These are phyloP conservation scores for Parascedosporium putredinis DNA, from an alignment of 2,329 filamentous ascomycete genomes.

Conservation along the genomic window DNA sequence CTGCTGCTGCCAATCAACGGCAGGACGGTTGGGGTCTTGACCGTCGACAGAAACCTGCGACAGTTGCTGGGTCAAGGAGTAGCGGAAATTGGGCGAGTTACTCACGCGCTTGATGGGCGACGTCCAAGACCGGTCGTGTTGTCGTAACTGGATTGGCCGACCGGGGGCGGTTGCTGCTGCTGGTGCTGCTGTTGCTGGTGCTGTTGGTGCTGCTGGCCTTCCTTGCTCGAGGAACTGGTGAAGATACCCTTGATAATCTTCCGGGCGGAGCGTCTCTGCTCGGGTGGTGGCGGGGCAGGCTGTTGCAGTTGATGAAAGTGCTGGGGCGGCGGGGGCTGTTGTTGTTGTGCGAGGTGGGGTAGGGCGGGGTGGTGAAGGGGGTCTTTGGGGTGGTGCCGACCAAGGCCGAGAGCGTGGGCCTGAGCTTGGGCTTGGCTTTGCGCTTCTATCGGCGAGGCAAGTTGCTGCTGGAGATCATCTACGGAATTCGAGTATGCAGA, in stretches of 20 bases:
- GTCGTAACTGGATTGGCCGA: constrained; percentile 27
- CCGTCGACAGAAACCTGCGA: constrained; percentile 14
- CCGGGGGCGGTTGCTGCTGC: constrained; percentile 20
- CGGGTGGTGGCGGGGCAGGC: constrained; percentile 22
- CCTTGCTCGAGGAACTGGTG: constrained; percentile 24
- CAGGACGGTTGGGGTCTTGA: constrained; percentile 12
- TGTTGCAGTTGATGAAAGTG: constrained; percentile 18
- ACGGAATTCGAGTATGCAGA: constrained; percentile 17
- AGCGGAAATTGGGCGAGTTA: constrained; percentile 27
- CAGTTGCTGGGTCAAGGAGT: constrained; percentile 18
- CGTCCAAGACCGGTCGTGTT: constrained; percentile 38
- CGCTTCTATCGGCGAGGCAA: not conserved
- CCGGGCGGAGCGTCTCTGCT: constrained; percentile 37
- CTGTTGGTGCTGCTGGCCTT: constrained; percentile 18
- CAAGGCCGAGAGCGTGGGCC: constrained; percentile 6
- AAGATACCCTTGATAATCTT: constrained; percentile 46
- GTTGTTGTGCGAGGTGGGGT: constrained; percentile 2
- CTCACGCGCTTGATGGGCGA: constrained; percentile 46
- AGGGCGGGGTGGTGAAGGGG: not conserved
- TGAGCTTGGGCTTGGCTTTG: constrained; percentile 7
- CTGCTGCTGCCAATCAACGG: constrained; percentile 14
- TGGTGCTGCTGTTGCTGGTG: constrained; percentile 20
- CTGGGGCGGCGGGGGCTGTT: constrained; percentile 11
- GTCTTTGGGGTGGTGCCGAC: constrained; percentile 1
- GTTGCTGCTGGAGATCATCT: constrained; percentile 17